Evolutionary conservation across 495 filamentous ascomycete species (phyloP).

Genomic region (Xylaria flabelliformis): DNA sequence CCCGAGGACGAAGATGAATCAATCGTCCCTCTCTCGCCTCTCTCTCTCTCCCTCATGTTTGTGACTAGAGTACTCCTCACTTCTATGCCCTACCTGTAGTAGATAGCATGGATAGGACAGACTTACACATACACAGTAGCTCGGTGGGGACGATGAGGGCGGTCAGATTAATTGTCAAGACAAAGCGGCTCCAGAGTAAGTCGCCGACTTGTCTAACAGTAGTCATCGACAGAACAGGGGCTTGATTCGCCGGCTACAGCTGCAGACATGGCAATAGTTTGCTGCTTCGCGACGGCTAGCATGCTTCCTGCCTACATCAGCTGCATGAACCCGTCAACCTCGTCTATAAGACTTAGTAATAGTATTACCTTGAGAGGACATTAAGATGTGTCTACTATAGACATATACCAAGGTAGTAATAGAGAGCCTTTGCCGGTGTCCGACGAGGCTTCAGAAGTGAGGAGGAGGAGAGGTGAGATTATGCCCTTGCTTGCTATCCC

Average conservation of each 20-base stretch:
- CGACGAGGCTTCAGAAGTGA: not conserved
- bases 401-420: not conserved
- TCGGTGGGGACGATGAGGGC: not conserved
- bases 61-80: not conserved
- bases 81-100: not conserved
- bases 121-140: not conserved
- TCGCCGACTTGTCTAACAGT: constrained; percentile 21
- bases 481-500: constrained; percentile 1
- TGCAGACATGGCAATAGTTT: constrained; percentile 25
- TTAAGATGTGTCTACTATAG: not conserved
- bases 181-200: not conserved
- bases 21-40: too few relatives aligned
- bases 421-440: not conserved
- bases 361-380: not conserved
- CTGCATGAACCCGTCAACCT: not conserved
- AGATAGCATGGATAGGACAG: not conserved
- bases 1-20: not conserved
- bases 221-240: not conserved
- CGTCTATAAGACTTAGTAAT: not conserved
- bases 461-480: not conserved
- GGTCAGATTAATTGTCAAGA: not conserved
- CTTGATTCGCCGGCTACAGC: not conserved
- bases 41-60: not conserved
- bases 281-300: not conserved
- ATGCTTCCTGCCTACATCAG: not conserved